These are phyloP conservation scores for Mollisiaceae sp. DNA, from an alignment of 2,329 filamentous ascomycete genomes.

Conservation along the genomic window DNA sequence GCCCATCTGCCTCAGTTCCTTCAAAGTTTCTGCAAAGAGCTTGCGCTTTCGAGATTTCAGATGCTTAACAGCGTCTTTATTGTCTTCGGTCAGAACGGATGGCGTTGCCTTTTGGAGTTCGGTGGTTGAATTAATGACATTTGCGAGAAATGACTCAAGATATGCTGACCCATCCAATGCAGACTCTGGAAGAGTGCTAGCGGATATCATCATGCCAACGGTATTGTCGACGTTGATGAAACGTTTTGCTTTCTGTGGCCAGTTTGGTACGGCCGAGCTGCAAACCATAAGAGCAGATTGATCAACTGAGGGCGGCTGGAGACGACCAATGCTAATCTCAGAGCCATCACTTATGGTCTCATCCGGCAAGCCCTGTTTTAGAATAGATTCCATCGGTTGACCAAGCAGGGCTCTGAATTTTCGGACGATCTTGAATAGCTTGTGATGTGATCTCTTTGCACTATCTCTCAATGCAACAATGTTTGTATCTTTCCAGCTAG, in stretches of 20 bases:
- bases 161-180: conserved; percentile 61
- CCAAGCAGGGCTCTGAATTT: conserved; percentile 85
- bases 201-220: conserved; percentile 73
- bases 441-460: conserved; percentile 86
- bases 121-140: conserved; percentile 69
- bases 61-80: conserved; percentile 82
- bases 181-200: conserved; percentile 58
- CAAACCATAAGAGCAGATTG: conserved; percentile 38
- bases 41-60: conserved; percentile 90
- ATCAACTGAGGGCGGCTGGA: conserved; percentile 34
- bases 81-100: conserved; percentile 79
- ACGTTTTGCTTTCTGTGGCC: conserved; percentile 60
- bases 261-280: conserved; percentile 43
- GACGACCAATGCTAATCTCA: neutral
- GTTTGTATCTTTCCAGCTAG: conserved; percentile 98
- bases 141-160: conserved; percentile 70
- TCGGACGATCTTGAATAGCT: conserved; percentile 86
- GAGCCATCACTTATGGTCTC: conserved; percentile 20
- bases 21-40: conserved; percentile 86
- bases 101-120: conserved; percentile 87
- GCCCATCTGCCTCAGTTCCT: conserved; percentile 85
- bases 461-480: conserved; percentile 89
- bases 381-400: conserved; percentile 72
- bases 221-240: conserved; percentile 75
- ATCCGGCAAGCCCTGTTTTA: conserved; percentile 64